phyloP scores from a whole-genome alignment of 2,329 filamentous ascomycete species.

The Penicillium sp. region DNA sequence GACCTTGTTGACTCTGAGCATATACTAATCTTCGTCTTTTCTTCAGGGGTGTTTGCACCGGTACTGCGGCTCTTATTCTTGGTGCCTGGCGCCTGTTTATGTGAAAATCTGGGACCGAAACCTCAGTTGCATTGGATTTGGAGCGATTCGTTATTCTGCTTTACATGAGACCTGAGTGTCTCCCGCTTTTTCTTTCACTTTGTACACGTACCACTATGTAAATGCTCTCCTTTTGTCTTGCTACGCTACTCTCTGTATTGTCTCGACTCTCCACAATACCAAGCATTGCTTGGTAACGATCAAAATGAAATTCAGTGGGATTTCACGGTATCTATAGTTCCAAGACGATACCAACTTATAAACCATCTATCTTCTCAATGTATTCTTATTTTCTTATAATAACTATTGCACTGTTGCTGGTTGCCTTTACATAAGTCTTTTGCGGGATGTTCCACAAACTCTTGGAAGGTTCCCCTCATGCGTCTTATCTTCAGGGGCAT shows the following conservation, averaged over 20 bases:
- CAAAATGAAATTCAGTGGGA: too few species aligned
- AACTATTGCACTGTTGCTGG: neutral
- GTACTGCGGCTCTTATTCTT: constrained; percentile 62
- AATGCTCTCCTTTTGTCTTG: constrained; percentile 11
- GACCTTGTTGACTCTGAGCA: neutral
- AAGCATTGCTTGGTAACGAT: neutral
- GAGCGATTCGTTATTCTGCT: constrained; percentile 14
- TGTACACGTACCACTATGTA: constrained; percentile 8
- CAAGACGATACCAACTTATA: too few species aligned
- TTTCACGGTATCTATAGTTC: too few species aligned
- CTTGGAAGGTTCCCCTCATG: neutral
- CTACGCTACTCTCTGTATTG: neutral
- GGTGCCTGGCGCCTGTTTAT: constrained; percentile 66
- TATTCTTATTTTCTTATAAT: too few species aligned
- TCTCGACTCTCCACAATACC: constrained; percentile 2
- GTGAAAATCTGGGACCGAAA: constrained; percentile 37
- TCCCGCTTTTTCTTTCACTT: constrained; percentile 8
- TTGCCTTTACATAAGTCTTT: neutral
- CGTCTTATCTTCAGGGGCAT: neutral
- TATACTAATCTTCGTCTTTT: constrained; percentile 29
- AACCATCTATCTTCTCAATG: too few species aligned
- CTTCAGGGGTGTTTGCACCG: constrained; percentile 60
- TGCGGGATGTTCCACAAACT: neutral
- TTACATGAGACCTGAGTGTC: constrained; percentile 9
- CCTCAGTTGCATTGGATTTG: constrained; percentile 19